Conservation (phyloP, 345 rosid genomes). For the Citrus inodora region DNA sequence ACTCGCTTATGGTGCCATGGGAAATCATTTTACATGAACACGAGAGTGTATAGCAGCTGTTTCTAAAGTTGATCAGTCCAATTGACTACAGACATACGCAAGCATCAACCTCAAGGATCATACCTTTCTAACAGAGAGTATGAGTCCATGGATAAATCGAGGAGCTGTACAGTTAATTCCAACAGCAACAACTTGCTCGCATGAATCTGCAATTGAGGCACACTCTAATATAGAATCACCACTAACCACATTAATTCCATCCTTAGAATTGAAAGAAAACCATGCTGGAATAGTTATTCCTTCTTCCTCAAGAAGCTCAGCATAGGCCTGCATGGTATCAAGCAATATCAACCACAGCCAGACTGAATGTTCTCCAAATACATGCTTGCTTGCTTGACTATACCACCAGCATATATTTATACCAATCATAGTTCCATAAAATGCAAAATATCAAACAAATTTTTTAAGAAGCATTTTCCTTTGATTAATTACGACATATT, state of each 20-base stretch:
- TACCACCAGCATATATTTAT: neutral
- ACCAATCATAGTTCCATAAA: neutral
- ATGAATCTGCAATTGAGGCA: slow-evolving; percentile 66
- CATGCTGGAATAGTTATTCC: slow-evolving; percentile 65
- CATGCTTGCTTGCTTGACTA: neutral
- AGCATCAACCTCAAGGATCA: neutral
- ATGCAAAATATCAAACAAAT: neutral
- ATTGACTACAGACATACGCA: neutral
- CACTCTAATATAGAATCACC: slow-evolving; percentile 77
- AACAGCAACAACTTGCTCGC: slow-evolving; percentile 63
- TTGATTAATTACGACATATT: neutral
- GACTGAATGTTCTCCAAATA: neutral
- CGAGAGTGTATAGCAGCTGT: neutral
- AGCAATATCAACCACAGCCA: neutral
- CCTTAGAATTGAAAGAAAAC: slow-evolving; percentile 76
- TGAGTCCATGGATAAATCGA: slow-evolving; percentile 55
- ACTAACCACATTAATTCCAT: slow-evolving; percentile 62
- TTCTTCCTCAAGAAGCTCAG: slow-evolving; percentile 82
- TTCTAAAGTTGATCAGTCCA: neutral
- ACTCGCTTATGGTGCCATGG: too few species aligned
- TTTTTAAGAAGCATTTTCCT: neutral
- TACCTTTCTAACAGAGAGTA: slow-evolving; percentile 55
- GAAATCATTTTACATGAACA: too few species aligned
- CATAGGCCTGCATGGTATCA: slow-evolving; percentile 52
- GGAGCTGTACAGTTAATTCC: slow-evolving; percentile 93